Evolutionary conservation across 2,329 filamentous ascomycete genomes (phyloP), one percentile per base, ranked within the genome.

Genomic region (Colletotrichum sp.): DNA sequence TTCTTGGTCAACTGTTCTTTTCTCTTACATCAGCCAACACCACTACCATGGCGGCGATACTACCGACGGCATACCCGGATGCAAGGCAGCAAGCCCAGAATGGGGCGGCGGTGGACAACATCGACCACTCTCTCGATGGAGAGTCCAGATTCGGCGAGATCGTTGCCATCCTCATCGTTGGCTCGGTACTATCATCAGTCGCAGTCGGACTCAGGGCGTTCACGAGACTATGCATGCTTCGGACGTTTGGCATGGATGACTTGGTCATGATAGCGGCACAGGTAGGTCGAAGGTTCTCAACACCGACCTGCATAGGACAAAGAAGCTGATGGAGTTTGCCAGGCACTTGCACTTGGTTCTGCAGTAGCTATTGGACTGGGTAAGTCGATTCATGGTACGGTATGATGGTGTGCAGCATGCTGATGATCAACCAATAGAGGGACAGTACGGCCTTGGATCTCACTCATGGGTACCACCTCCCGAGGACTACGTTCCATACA

Each of bases 311-410:
- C 0, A 15, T 2, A 34, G 28, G 28, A n/a, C 28, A 2, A 30
- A 62, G 26, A 32, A 32, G 59, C 59, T 52, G 44, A 52, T 5
- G n/a, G 44, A 21, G n/a, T 13, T 52, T 52, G 10, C n/a, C 4
- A 52, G 72, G 3, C 79, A 5, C 65, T 82, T 6, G 72, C 77
- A 3, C 71, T 82, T 2, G 80, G 73, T 2, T 44, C 79, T 7
- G 79, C 79, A 5, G 76, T 79, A 6, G 75, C 79, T 18, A 81
- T 81, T 26, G 79, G 79, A 5, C 64, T 81, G 21, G 80, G 80
- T 82, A 0, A 52, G 44, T 52, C 44, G 44, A 21, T 13, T 1
- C n/a, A 5, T 52, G n/a, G 1, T 52, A 7, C 10, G n/a, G 0
- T 13, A 52, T 2, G 44, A 66, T 36, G 79, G 71, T 21, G 16